Conservation (phyloP, 306 rosid genomes). For the Prunus campanulata region DNA sequence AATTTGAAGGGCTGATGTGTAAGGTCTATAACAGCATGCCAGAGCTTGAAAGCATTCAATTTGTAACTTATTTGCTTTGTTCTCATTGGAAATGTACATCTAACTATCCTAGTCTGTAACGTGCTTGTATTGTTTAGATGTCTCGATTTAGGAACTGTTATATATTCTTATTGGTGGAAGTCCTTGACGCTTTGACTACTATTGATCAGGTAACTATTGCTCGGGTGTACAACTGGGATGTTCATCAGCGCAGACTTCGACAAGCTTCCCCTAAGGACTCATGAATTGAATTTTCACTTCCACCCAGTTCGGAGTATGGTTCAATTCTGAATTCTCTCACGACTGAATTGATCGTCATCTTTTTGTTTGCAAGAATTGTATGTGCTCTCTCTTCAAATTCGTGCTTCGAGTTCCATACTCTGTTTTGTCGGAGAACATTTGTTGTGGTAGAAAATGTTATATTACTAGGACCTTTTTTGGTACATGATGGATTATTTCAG, state of each 20-base stretch:
- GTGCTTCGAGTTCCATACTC: background rate
- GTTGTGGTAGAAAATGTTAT: constrained; percentile 9
- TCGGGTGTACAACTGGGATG: constrained; percentile 93
- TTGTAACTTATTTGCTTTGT: background rate
- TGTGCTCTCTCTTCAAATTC: background rate
- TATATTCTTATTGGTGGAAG: background rate
- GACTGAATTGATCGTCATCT: background rate
- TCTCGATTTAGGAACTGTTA: background rate
- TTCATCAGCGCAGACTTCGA: constrained; percentile 69
- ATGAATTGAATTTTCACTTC: constrained; percentile 21
- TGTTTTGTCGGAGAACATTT: background rate
- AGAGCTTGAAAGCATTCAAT: background rate
- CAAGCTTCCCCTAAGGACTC: constrained; percentile 46
- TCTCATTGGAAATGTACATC: background rate
- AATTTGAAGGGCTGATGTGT: background rate
- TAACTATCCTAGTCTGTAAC: background rate
- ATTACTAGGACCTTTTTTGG: constrained; percentile 39
- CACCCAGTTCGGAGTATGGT: constrained; percentile 33
- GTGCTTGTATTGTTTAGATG: background rate
- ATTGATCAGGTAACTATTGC: constrained; percentile 80
- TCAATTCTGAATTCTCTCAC: constrained; percentile 10
- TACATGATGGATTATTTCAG: constrained; percentile 16
- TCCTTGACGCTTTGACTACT: constrained; percentile 8
- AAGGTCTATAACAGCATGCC: too few relatives aligned
- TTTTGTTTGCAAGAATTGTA: background rate